Evolutionary conservation across 2,329 filamentous ascomycete genomes (phyloP).

Genomic region (Cladosporium sp.): DNA sequence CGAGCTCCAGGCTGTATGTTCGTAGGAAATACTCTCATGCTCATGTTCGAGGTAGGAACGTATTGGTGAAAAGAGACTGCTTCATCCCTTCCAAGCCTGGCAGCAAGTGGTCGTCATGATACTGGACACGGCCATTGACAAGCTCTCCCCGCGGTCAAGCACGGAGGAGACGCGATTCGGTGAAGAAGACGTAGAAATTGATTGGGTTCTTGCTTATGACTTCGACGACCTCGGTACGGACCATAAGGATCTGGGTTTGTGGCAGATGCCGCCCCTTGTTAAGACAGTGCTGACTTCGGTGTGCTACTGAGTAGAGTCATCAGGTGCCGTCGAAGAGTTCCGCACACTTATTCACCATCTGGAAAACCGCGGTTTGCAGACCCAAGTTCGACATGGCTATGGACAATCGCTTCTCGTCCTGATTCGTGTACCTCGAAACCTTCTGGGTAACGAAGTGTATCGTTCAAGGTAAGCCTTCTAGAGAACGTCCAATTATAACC

Average conservation of each 20-base stretch:
- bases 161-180: conserved; percentile 8
- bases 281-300: background rate
- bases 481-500: background rate
- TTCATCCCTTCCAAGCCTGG: background rate
- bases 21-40: background rate
- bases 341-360: conserved; percentile 5
- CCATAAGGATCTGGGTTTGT: conserved; percentile 6
- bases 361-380: conserved; percentile 7
- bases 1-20: background rate
- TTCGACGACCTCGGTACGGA: conserved; percentile 11
- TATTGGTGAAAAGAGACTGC: background rate
- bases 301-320: background rate
- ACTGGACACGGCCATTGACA: background rate
- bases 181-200: conserved; percentile 10
- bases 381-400: conserved; percentile 8
- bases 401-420: conserved; percentile 10
- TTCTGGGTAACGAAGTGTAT: conserved; percentile 7
- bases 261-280: conserved; percentile 1
- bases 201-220: conserved; percentile 12
- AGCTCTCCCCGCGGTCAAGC: conserved; percentile 8
- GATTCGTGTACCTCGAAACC: conserved; percentile 9
- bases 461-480: background rate
- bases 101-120: background rate
- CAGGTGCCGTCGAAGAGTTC: conserved; percentile 5
- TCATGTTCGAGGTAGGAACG: background rate